phyloP scores from a whole-genome alignment of 345 rosid genomes.

The Turritis glabra region DNA sequence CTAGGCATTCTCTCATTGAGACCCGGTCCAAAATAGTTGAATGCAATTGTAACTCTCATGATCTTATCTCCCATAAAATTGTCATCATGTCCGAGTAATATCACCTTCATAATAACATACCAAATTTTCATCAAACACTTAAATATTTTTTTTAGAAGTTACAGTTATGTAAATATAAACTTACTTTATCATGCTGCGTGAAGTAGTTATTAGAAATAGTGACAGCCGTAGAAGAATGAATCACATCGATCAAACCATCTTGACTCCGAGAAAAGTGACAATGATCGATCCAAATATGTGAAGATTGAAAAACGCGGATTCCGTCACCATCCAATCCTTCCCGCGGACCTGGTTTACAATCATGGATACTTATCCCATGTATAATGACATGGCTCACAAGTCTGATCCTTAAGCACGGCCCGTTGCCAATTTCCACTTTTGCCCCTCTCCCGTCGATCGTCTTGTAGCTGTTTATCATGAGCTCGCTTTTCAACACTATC shows the following conservation, averaged over 20 bases:
- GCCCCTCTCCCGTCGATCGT: constrained; percentile 86
- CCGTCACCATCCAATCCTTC: constrained; percentile 70
- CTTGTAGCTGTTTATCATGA: constrained; percentile 66
- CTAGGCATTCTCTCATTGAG: constrained; percentile 81
- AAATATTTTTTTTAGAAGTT: background rate
- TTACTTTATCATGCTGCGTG: constrained; percentile 64
- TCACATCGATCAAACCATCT: constrained; percentile 79
- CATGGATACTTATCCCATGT: constrained; percentile 76
- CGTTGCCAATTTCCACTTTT: constrained; percentile 69
- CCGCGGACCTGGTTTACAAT: constrained; percentile 55
- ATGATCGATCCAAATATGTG: constrained; percentile 82
- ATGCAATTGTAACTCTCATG: constrained; percentile 76
- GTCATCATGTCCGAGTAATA: constrained; percentile 72
- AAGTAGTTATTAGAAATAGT: constrained; percentile 76
- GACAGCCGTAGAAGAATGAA: constrained; percentile 63
- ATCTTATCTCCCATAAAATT: constrained; percentile 49
- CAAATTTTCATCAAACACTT: background rate
- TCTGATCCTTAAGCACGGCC: constrained; percentile 64
- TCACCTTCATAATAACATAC: constrained; percentile 42
- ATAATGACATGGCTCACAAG: constrained; percentile 62
- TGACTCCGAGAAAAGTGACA: constrained; percentile 54
- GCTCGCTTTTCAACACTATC: constrained; percentile 61
- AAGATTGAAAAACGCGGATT: constrained; percentile 54
- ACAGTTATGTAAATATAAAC: background rate
- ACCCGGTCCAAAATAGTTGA: constrained; percentile 69